Conservation (phyloP, 2,329 filamentous ascomycete species). For the Botrytis tulipae region DNA sequence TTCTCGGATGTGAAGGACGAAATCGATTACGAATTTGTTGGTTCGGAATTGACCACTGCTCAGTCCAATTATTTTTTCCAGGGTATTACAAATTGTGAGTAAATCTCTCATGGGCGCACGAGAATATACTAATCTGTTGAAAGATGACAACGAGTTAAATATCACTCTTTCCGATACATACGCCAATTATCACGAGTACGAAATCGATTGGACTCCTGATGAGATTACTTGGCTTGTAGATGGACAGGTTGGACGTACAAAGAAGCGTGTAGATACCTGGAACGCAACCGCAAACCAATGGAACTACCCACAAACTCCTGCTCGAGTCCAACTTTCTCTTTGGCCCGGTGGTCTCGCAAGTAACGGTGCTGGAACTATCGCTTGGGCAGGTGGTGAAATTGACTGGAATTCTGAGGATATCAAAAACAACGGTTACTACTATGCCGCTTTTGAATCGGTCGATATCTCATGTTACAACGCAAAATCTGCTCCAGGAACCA, state of each 20-base stretch:
- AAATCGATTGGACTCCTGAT: slow-evolving; percentile 90
- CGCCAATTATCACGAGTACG: slow-evolving; percentile 80
- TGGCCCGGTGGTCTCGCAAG: slow-evolving; percentile 85
- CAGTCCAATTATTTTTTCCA: slow-evolving; percentile 99
- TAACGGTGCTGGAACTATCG: slow-evolving; percentile 80
- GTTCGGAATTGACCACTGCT: slow-evolving; percentile 69
- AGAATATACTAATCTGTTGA: slow-evolving; percentile 32
- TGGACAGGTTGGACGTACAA: slow-evolving; percentile 70
- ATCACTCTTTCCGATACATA: slow-evolving; percentile 70
- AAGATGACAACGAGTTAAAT: slow-evolving; percentile 75
- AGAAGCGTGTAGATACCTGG: slow-evolving; percentile 78
- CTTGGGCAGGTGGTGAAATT: slow-evolving; percentile 88
- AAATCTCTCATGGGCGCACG: not conserved
- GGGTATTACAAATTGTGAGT: slow-evolving; percentile 84
- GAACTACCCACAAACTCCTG: slow-evolving; percentile 86
- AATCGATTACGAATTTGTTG: slow-evolving; percentile 95
- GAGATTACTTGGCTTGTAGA: slow-evolving; percentile 84
- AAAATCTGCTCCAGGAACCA: slow-evolving; percentile 59
- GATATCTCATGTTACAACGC: slow-evolving; percentile 82
- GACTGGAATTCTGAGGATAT: slow-evolving; percentile 84
- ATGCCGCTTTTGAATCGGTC: slow-evolving; percentile 73
- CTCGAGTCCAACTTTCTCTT: slow-evolving; percentile 88
- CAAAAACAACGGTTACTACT: slow-evolving; percentile 83
- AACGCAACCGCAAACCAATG: slow-evolving; percentile 80
- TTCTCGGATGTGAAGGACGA: slow-evolving; percentile 96